Evolutionary conservation across 140 eudicot genomes (phyloP), one percentile per base, ranked within the genome.

Genomic region (Stevia rebaudiana): DNA sequence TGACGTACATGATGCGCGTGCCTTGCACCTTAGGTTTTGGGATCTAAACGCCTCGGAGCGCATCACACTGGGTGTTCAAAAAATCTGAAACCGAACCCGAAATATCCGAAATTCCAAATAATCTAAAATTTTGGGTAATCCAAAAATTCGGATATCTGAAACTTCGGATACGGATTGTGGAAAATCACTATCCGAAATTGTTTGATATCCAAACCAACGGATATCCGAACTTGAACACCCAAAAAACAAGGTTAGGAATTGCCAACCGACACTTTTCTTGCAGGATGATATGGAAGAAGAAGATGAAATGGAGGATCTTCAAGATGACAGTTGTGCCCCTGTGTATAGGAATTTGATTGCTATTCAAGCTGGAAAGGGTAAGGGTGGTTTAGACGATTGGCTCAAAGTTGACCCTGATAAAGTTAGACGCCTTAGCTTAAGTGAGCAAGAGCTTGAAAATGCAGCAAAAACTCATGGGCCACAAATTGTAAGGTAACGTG

Each of bases 281-380:
- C 73, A 78, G 79, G 82, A 78, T 63, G 80, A 88, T 57, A 28
- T 46, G 30, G 83, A 80, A 30, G 95, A 76, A 16, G 76, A 70
- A 3, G 83, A 78, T 8, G 82, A 72, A 33, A 83, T 72, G n/a
- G 95, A 81, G 64, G 72, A 49, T 40, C 60, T 74, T 44, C 74
- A 77, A 52, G 65, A 67, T 35, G 80, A 85, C 49, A 59, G 58
- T 51, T 72, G 39, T 72, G 95, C 86, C 72, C 94, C 95, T 30
- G 95, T 81, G 43, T 94, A 94, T 69, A 81, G 55, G 78, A 82
- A 69, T 22, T 72, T 89, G 72, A 94, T 94, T 70, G 99, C 94
- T 25, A 94, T 94, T 68, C 99, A 80, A 73, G 99, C 99, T 71
- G 99, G 99, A 70, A 94, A 94, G 68, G 97, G 97, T 11, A 89